Evolutionary conservation across 306 rosid genomes (phyloP).

Genomic region (Astragalus glycyphyllos): DNA sequence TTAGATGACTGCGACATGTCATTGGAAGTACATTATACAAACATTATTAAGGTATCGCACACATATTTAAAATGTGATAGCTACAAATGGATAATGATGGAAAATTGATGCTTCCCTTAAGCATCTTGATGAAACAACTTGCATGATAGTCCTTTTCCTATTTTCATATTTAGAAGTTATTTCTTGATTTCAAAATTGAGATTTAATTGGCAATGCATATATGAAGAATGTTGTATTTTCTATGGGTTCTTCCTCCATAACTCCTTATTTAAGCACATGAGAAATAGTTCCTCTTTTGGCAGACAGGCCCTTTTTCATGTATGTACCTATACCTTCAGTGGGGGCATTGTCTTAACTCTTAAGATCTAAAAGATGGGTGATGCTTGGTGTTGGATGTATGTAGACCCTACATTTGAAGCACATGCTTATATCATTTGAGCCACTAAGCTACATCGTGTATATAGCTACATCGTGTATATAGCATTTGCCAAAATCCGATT

Average conservation of each 20-base stretch:
- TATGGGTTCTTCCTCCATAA: slow-evolving; percentile 9
- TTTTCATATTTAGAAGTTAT: background rate
- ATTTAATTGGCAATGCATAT: background rate
- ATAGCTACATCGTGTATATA: no score
- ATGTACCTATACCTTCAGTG: background rate
- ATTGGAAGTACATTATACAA: no score
- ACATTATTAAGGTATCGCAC: no score
- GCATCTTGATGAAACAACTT: background rate
- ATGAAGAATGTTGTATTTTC: no score
- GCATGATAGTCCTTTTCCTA: background rate
- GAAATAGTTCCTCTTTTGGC: slow-evolving; percentile 33
- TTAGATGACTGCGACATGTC: no score
- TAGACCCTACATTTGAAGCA: slow-evolving; percentile 27
- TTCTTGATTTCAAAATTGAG: slow-evolving; percentile 1
- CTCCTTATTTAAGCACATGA: slow-evolving; percentile 40
- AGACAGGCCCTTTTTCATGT: slow-evolving; percentile 9
- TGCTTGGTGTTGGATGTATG: background rate
- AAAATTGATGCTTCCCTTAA: background rate
- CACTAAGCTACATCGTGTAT: no score
- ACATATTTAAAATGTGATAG: background rate
- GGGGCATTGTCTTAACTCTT: slow-evolving; percentile 7
- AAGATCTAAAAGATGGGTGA: slow-evolving; percentile 3
- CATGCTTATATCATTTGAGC: no score
- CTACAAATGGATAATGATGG: background rate
- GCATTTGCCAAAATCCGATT: no score